Evolutionary conservation across 306 rosid genomes (phyloP).

Genomic region (Cucurbita maxima): DNA sequence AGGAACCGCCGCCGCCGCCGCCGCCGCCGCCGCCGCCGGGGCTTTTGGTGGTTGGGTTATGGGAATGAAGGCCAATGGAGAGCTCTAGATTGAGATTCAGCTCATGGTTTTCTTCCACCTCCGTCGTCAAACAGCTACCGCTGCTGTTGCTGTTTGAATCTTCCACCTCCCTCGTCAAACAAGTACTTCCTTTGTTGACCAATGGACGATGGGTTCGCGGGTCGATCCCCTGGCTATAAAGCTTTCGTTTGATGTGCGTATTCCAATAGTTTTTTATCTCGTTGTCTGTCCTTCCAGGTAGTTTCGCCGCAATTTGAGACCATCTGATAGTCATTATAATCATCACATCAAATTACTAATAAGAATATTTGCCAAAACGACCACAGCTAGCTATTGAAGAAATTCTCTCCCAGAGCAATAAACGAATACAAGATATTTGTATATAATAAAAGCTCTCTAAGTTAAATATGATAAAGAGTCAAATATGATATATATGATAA

Average conservation of each 20-base stretch:
- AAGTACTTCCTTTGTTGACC: neutral
- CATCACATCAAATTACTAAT: neutral
- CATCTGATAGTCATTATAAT: slow-evolving; percentile 20
- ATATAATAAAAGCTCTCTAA: no score
- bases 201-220: slow-evolving; percentile 48
- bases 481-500: no score
- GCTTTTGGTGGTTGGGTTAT: neutral
- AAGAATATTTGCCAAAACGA: no score
- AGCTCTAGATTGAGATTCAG: neutral
- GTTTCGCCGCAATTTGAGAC: slow-evolving; percentile 44
- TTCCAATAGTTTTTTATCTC: slow-evolving; percentile 63
- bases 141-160: slow-evolving; percentile 5
- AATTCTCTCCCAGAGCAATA: no score
- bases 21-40: neutral
- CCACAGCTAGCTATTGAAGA: no score
- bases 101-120: neutral
- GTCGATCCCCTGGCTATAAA: slow-evolving; percentile 46
- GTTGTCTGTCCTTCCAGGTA: slow-evolving; percentile 33
- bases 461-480: no score
- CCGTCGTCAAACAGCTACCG: slow-evolving; percentile 39
- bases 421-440: no score
- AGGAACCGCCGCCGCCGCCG: neutral
- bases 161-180: neutral
- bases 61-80: neutral
- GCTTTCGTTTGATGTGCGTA: slow-evolving; percentile 51